phyloP scores from a whole-genome alignment of 148 eudicot species.

The Dysphania ambrosioides region DNA sequence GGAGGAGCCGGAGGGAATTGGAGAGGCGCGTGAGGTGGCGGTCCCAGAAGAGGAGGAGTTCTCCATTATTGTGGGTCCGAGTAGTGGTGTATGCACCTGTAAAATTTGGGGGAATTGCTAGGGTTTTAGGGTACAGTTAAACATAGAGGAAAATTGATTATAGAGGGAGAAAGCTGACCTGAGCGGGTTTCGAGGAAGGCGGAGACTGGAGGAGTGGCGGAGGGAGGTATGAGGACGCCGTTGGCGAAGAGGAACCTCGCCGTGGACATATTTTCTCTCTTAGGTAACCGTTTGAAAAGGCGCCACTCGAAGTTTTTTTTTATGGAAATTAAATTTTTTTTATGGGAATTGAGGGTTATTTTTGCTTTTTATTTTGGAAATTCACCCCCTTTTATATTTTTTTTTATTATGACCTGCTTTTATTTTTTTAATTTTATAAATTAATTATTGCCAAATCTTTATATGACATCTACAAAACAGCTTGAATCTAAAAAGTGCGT shows the following conservation, averaged over 20 bases:
- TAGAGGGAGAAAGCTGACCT: slow-evolving; percentile 34
- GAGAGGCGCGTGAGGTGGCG: slow-evolving; percentile 67
- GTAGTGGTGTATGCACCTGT: slow-evolving; percentile 96
- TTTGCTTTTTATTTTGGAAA: too few relatives aligned
- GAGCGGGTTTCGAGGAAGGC: slow-evolving; percentile 65
- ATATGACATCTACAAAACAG: too few relatives aligned
- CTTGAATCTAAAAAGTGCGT: too few relatives aligned
- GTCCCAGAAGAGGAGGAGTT: slow-evolving; percentile 65
- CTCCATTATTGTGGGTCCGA: slow-evolving; percentile 65
- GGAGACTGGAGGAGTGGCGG: slow-evolving; percentile 50
- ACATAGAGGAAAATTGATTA: background rate
- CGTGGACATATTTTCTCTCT: slow-evolving; percentile 29
- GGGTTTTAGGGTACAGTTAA: background rate
- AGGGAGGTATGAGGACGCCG: slow-evolving; percentile 44
- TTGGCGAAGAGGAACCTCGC: slow-evolving; percentile 47
- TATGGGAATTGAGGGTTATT: too few relatives aligned
- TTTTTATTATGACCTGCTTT: too few relatives aligned
- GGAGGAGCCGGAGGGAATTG: slow-evolving; percentile 52
- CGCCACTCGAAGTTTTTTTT: too few relatives aligned
- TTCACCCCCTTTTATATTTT: too few relatives aligned
- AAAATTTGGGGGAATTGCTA: slow-evolving; percentile 5
- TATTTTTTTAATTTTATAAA: too few relatives aligned
- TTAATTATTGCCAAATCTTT: too few relatives aligned
- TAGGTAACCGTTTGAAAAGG: background rate
- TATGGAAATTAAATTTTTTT: too few relatives aligned